Percentiles rank a stretch among this genome's conserved stretches.
Conservation (phyloP, 306 rosid species). For the Erythrophleum fordii region DNA sequence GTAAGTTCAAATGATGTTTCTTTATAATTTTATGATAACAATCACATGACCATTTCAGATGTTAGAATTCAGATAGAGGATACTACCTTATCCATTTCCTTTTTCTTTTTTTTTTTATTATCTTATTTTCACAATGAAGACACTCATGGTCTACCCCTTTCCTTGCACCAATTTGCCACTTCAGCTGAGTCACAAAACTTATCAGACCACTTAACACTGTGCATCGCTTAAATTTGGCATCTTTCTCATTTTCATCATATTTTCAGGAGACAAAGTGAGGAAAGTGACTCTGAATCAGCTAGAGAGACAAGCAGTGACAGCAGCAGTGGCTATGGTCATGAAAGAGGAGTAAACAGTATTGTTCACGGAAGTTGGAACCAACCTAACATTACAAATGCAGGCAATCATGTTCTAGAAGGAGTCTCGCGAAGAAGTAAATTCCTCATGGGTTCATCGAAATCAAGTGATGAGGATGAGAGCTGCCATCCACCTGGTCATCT, state of each 20-base stretch:
- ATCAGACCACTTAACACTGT: background rate
- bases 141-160: background rate
- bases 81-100: slow-evolving; percentile 2
- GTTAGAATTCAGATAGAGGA: background rate
- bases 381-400: slow-evolving; percentile 50
- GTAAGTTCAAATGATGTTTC: slow-evolving; percentile 25
- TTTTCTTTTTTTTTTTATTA: background rate
- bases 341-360: slow-evolving; percentile 50
- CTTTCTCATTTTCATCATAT: slow-evolving; percentile 33
- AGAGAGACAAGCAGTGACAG: slow-evolving; percentile 87
- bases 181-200: slow-evolving; percentile 18
- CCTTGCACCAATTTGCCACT: background rate
- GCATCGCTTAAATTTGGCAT: too few species aligned
- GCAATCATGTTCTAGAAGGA: slow-evolving; percentile 52
- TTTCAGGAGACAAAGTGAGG: slow-evolving; percentile 69
- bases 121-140: background rate
- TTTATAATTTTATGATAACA: too few species aligned
- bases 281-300: slow-evolving; percentile 84
- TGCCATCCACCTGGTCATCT: slow-evolving; percentile 67
- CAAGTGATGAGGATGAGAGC: slow-evolving; percentile 75
- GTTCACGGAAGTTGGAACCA: slow-evolving; percentile 49
- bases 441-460: slow-evolving; percentile 62
- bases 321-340: slow-evolving; percentile 67
- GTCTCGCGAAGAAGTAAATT: slow-evolving; percentile 53
- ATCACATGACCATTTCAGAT: slow-evolving; percentile 6